A percentile compares a stretch with the other conserved stretches of the same genome.
Evolutionary conservation across 1,139 yeast species (phyloP).

Genomic region (Yueomyces sp.): DNA sequence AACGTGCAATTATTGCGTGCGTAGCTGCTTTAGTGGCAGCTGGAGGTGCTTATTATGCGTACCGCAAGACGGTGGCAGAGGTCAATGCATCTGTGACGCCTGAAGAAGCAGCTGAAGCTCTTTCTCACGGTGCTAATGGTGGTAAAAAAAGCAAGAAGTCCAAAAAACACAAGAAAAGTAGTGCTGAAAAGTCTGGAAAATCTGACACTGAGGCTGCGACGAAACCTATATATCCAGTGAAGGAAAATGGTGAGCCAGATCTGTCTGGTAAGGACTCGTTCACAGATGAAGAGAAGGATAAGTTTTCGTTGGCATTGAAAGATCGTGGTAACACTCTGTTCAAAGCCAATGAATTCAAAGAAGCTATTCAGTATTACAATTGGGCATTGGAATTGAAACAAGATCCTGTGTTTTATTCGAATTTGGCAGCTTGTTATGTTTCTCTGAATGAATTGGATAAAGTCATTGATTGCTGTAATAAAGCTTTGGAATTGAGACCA

Average conservation of each 20-base stretch:
- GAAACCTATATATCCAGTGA: constrained; percentile 29
- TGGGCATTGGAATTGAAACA: constrained; percentile 61
- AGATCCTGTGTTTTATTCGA: constrained; percentile 86
- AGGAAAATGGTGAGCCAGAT: constrained; percentile 43
- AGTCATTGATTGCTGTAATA: constrained; percentile 77
- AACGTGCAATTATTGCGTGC: constrained; percentile 47
- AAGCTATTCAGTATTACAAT: constrained; percentile 67
- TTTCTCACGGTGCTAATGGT: background rate
- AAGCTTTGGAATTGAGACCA: constrained; percentile 75
- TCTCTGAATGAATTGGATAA: constrained; percentile 68
- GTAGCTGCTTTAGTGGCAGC: constrained; percentile 51
- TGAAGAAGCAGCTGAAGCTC: no score
- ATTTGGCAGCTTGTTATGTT: constrained; percentile 90
- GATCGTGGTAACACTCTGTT: constrained; percentile 81
- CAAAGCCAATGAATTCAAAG: constrained; percentile 53
- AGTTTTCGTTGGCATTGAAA: constrained; percentile 67
- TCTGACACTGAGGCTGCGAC: constrained; percentile 8
- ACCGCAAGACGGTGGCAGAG: constrained; percentile 4
- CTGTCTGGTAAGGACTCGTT: constrained; percentile 37
- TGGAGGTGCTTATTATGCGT: constrained; percentile 45
- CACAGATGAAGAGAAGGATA: constrained; percentile 43
- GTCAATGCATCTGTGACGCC: no score
- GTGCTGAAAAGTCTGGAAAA: constrained; percentile 26
- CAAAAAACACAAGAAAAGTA: constrained; percentile 31
- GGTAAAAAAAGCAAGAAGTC: constrained; percentile 17